A percentile compares a stretch with the other conserved stretches of the same genome.
phyloP scores from a whole-genome alignment of 192 early-diverging fungal genomes.

The Thamnidium elegans region DNA sequence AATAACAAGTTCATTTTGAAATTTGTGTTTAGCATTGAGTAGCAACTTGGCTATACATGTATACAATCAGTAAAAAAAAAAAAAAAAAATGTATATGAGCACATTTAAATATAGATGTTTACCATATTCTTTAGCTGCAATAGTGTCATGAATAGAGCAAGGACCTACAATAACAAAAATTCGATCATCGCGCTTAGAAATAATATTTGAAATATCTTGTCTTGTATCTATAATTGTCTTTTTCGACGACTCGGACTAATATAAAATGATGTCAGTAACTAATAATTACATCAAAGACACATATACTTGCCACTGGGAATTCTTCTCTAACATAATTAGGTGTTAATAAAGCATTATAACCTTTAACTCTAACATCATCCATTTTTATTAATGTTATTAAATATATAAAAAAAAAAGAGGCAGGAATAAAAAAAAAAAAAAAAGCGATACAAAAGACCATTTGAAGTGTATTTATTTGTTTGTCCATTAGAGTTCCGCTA shows the following conservation, averaged over 20 bases:
- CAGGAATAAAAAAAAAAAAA: no score
- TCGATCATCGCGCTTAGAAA: conserved; percentile 78
- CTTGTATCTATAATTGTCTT: conserved; percentile 44
- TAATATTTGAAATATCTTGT: conserved; percentile 64
- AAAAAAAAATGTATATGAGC: background rate
- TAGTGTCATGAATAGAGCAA: conserved; percentile 91
- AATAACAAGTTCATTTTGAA: conserved; percentile 76
- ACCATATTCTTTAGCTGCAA: conserved; percentile 84
- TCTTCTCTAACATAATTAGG: conserved; percentile 86
- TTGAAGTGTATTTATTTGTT: no score
- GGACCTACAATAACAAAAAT: conserved; percentile 90
- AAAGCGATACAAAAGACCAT: no score
- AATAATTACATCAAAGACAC: background rate
- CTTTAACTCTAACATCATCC: conserved; percentile 80
- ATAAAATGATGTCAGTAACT: background rate
- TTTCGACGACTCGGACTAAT: conserved; percentile 20
- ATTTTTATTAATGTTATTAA: conserved; percentile 21
- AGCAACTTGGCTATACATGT: conserved; percentile 22
- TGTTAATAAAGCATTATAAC: conserved; percentile 82
- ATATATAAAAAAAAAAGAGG: no score
- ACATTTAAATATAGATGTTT: background rate
- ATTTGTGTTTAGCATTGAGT: conserved; percentile 41
- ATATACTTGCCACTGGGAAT: conserved; percentile 61
- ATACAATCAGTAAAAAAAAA: background rate
- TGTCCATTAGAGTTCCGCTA: background rate